Conservation (phyloP, 2,329 filamentous ascomycete genomes). For the Xylogone sp. region DNA sequence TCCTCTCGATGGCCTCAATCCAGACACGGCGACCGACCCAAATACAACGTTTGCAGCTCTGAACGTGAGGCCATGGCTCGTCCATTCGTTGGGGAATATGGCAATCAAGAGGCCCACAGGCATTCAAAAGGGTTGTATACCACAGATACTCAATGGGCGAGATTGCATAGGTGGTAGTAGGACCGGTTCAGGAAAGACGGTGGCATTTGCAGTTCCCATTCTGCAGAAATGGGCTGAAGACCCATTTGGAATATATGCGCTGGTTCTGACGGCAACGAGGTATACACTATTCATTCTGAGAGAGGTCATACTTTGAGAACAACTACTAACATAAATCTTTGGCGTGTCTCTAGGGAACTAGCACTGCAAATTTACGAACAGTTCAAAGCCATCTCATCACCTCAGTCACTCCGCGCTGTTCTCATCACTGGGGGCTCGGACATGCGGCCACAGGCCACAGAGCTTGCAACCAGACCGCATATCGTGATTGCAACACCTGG, state of each 20-base stretch:
- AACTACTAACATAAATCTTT: neutral
- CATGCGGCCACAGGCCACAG: slow-evolving; percentile 87
- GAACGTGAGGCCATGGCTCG: slow-evolving; percentile 79
- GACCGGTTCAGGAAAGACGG: slow-evolving; percentile 95
- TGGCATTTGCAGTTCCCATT: slow-evolving; percentile 92
- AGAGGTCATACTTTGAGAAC: neutral
- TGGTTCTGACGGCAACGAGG: slow-evolving; percentile 86
- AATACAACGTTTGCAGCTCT: slow-evolving; percentile 69
- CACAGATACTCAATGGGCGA: slow-evolving; percentile 82
- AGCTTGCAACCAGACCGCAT: slow-evolving; percentile 77
- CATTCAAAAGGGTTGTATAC: slow-evolving; percentile 91
- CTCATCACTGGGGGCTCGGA: slow-evolving; percentile 92
- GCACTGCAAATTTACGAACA: slow-evolving; percentile 96
- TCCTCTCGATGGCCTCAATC: slow-evolving; percentile 26
- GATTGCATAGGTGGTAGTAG: slow-evolving; percentile 94
- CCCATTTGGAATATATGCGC: slow-evolving; percentile 83
- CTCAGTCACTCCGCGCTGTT: slow-evolving; percentile 80
- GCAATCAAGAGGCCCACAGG: slow-evolving; percentile 86
- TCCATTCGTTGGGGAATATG: slow-evolving; percentile 70
- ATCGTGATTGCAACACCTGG: slow-evolving; percentile 93
- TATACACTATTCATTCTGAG: slow-evolving; percentile 26
- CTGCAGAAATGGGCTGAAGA: slow-evolving; percentile 91
- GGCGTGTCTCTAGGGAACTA: slow-evolving; percentile 61
- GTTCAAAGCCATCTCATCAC: slow-evolving; percentile 85
- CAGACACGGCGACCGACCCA: slow-evolving; percentile 47